Evolutionary conservation across 257 asterid species (phyloP).

Genomic region (Gentiana dahurica): DNA sequence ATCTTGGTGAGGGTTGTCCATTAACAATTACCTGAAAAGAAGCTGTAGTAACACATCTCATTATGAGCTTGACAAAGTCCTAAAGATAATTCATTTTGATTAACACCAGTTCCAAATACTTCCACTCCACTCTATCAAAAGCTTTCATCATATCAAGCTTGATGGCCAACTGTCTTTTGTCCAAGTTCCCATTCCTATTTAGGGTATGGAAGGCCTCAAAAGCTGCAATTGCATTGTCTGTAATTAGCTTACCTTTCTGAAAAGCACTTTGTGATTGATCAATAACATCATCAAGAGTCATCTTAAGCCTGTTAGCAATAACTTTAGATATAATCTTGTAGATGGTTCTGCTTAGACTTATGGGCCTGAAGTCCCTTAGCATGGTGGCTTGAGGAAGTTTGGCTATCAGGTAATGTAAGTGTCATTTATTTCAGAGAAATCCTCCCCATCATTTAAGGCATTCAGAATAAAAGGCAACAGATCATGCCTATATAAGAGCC

Average conservation of each 20-base stretch:
- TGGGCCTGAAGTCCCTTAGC: background rate
- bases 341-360: background rate
- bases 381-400: background rate
- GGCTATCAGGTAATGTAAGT: background rate
- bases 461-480: background rate
- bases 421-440: background rate
- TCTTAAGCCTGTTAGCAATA: background rate
- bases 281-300: background rate
- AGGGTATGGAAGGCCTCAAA: background rate
- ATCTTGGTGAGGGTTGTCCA: no score
- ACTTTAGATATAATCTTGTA: background rate
- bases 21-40: no score
- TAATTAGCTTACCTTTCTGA: background rate
- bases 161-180: background rate
- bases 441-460: background rate
- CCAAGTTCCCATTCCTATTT: background rate
- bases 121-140: background rate
- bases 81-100: no score
- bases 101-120: background rate
- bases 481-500: background rate
- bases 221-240: background rate
- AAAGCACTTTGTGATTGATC: background rate
- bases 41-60: no score
- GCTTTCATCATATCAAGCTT: background rate
- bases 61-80: no score